Base-by-base conservation (phyloP, 805 yeast genomes). In the Barnettozyma sucrosica region DNA sequence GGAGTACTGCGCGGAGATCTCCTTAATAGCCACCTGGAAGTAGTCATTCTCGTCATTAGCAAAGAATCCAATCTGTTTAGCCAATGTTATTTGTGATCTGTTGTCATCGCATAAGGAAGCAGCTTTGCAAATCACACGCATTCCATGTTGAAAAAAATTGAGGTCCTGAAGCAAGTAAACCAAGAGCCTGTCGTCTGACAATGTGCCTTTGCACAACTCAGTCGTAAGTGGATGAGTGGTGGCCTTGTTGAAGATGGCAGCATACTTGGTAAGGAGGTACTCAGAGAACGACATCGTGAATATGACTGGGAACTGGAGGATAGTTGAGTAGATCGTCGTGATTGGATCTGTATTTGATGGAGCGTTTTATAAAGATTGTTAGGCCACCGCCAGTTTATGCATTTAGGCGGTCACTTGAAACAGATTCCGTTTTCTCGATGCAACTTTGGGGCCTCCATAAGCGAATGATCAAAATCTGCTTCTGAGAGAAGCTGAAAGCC, bases 31-130 rank as follows among this genome's bases (percentile, higher is more conserved):
- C 34, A 69, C 66, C 13, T 54, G 54, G 51, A 77, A 77, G 51
- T 77, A 77, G 41, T 68, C 67, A 54, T 76, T 75, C 52, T 77
- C 82, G 46, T 69, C 72, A 39, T 65, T 66, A 13, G 74, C 66
- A 32, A 78, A 62, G 51, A 75, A 74, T 1, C 81, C 82, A 49
- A 77, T 68, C 51, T 77, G 79, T 48, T 74, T 74, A 2, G 76
- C 74, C 24, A 78, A 51, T 0, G 59, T 58, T 21, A 75, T 60
- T n/a, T 70, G 62, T 0, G 77, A 53, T 3, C 61, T 49, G 1
- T 65, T 55, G 25, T 67, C 61, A 43, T 74, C 76, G 43, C 80
- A 74, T 34, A 63, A 47, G 2, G 76, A 67, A 18, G 78, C 62
- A 2, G 72, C 64, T 48, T 68, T 74, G 9, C 76, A 76, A 13